Base-by-base conservation (phyloP, 345 rosid genomes). In the Lumnitzera racemosa region DNA sequence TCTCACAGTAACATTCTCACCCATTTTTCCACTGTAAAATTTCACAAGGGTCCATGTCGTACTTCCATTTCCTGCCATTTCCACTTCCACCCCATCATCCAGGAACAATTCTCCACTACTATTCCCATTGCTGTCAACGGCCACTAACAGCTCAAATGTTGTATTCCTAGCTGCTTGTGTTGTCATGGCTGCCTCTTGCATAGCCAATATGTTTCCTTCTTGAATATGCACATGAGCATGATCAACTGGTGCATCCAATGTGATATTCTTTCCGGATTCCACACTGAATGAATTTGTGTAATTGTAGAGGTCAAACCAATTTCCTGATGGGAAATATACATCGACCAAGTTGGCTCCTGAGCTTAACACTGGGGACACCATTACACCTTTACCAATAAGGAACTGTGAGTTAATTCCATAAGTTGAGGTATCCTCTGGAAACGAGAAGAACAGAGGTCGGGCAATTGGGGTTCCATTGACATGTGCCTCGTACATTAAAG, bases 131-230 rank as follows among this genome's bases (percentile, higher is more conserved):
- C 13, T 16, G 63, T 83, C 80, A 2, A 79, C 73, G 17, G 72
- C 76, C 49, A 88, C 86, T 53, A 85, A 43, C 5, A 88, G 74
- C 59, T 75, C 62, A 53, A 75, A 88, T 11, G 83, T 74, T 1
- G 83, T 85, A 23, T 60, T 59, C 61, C 88, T 69, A 29, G 91
- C 84, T 36, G 72, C 82, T 48, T 17, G 47, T 0, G 86, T 84
- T 0, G 96, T 86, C 86, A 74, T 61, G 10, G 80, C 95, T 27
- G 75, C 89, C 27, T 82, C 81, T 80, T 89, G 95, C 89, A 89
- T 54, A 2, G 89, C 82, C 68, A 89, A 49, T 51, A 81, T 86
- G 57, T 58, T 79, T 15, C 95, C 89, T 71, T 80, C 91, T 27
- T 59, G 71, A 16, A 80, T 77, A 64, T 86, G 95, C 36, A 89